These are phyloP conservation scores for Candida endomychidarum DNA, from an alignment of 805 yeast species.

Conservation along the genomic window DNA sequence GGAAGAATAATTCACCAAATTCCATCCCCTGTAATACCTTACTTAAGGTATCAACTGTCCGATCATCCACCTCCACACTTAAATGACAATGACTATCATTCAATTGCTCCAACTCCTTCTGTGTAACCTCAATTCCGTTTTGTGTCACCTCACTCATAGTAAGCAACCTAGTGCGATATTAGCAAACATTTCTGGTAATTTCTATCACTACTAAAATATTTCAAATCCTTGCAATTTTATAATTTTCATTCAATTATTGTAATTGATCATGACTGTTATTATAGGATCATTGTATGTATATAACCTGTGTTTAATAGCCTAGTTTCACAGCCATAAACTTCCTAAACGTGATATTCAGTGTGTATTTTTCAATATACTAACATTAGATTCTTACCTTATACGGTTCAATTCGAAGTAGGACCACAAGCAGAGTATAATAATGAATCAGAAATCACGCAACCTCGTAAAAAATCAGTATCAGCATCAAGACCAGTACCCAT, in stretches of 20 bases:
- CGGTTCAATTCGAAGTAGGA: constrained; percentile 65
- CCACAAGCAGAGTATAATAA: constrained; percentile 11
- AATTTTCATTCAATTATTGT: no score
- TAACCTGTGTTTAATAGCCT: not conserved
- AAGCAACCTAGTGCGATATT: constrained; percentile 1
- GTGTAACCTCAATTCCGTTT: constrained; percentile 1
- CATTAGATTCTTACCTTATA: constrained; percentile 64
- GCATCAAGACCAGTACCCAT: constrained; percentile 14
- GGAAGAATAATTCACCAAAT: constrained; percentile 1
- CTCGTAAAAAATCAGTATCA: constrained; percentile 4
- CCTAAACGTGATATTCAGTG: no score
- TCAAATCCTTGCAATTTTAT: no score
- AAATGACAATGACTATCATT: constrained; percentile 40
- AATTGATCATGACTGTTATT: constrained; percentile 73
- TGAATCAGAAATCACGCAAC: constrained; percentile 1
- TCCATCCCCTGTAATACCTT: constrained; percentile 9
- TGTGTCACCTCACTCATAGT: constrained; percentile 2
- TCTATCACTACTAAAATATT: no score
- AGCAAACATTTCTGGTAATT: constrained; percentile 2
- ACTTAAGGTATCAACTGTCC: constrained; percentile 13
- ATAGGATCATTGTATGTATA: constrained; percentile 65
- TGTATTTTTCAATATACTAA: constrained; percentile 19
- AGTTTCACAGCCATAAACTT: no score
- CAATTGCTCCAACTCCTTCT: not conserved
- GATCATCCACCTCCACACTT: constrained; percentile 14